A percentile compares a stretch with the other conserved stretches of the same genome.
Conservation (phyloP, 2,329 filamentous ascomycete species). For the Pyrenochaeta sp. region DNA sequence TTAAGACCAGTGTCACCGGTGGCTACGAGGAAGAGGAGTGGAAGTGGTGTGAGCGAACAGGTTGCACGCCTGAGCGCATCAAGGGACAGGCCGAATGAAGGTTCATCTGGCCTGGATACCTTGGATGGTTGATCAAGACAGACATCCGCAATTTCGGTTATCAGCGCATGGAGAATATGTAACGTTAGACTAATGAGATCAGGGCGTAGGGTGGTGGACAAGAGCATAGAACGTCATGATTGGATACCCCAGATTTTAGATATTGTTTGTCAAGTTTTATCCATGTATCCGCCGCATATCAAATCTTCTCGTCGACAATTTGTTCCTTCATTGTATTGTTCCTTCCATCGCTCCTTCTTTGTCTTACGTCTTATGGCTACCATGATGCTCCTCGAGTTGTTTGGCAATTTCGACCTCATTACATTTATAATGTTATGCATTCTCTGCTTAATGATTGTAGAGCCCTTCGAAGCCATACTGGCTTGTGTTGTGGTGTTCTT, state of each 20-base stretch:
- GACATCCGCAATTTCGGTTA: too few species aligned
- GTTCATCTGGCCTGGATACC: neutral
- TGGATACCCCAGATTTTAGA: conserved; percentile 24
- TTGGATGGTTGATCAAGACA: too few species aligned
- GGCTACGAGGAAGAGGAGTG: conserved; percentile 24
- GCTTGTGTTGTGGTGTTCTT: too few species aligned
- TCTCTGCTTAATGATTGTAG: too few species aligned
- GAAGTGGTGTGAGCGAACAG: conserved; percentile 41
- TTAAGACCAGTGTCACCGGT: conserved; percentile 32
- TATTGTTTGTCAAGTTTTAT: conserved; percentile 10
- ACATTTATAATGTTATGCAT: too few species aligned
- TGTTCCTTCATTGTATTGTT: neutral
- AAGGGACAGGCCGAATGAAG: conserved; percentile 19
- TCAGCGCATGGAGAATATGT: neutral
- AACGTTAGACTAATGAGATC: neutral
- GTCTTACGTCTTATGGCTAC: neutral
- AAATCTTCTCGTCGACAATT: too few species aligned
- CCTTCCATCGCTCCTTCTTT: neutral
- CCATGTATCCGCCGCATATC: neutral
- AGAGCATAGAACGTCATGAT: conserved; percentile 9
- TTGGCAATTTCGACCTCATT: too few species aligned
- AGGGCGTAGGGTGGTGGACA: conserved; percentile 11
- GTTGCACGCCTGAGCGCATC: conserved; percentile 41
- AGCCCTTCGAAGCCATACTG: too few species aligned
- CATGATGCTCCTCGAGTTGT: too few species aligned